Evolutionary conservation across 2,329 filamentous ascomycete species (phyloP).

Genomic region (Mycosphaerella sp.): DNA sequence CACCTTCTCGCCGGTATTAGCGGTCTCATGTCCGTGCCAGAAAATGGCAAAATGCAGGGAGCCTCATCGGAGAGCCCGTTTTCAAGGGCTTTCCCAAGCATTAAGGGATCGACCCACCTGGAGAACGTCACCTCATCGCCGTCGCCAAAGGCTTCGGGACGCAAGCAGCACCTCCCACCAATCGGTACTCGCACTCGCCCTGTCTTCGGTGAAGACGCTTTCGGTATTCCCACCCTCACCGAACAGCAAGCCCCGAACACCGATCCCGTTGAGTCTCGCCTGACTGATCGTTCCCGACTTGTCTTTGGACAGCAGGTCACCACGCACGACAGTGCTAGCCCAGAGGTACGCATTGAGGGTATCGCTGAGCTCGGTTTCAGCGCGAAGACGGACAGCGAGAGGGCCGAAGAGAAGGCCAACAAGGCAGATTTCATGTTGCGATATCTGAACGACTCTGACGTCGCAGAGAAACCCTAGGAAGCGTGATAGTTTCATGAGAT

Average conservation of each 20-base stretch:
- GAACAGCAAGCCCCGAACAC: neutral
- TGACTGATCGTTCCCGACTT: too few relatives aligned
- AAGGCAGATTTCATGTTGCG: constrained; percentile 11
- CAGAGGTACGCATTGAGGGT: neutral
- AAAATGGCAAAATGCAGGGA: neutral
- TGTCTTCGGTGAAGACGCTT: constrained; percentile 10
- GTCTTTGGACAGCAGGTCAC: neutral
- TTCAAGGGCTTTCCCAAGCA: neutral
- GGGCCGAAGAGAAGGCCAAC: constrained; percentile 4
- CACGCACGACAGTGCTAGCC: neutral
- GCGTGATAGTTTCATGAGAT: neutral
- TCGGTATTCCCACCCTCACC: neutral
- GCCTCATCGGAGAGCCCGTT: neutral
- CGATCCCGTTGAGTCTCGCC: neutral
- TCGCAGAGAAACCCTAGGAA: constrained; percentile 5
- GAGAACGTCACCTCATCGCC: neutral
- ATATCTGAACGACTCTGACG: constrained; percentile 15
- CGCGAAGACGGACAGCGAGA: neutral
- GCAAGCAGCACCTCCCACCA: constrained; percentile 11
- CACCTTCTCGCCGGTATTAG: too few relatives aligned
- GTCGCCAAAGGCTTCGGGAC: neutral
- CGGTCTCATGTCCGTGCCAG: neutral
- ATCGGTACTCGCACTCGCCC: constrained; percentile 20
- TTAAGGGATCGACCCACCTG: too few relatives aligned
- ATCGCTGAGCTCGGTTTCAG: constrained; percentile 1